Percentiles rank a stretch among this genome's conserved stretches.
phyloP scores from a whole-genome alignment of 257 asterid species.

The Solanum tacnaense region DNA sequence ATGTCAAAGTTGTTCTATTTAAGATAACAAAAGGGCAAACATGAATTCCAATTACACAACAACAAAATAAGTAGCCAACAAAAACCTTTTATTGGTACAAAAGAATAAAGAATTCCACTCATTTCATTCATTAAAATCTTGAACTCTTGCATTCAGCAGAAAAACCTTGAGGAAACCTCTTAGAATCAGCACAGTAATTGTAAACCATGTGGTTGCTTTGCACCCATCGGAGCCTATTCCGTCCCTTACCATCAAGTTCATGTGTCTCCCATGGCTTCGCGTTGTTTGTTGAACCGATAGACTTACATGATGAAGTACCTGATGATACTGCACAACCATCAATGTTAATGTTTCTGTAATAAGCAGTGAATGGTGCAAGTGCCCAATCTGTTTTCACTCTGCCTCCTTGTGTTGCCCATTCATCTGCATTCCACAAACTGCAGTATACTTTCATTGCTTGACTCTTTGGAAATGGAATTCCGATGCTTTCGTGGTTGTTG shows the following conservation, averaged over 20 bases:
- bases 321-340: not conserved
- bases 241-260: constrained; percentile 9
- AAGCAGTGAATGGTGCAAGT: not conserved
- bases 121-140: not conserved
- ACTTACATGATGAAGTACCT: not conserved
- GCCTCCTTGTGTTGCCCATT: constrained; percentile 2
- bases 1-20: not conserved
- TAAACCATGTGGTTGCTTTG: constrained; percentile 5
- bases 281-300: not conserved
- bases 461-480: constrained; percentile 2
- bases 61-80: not conserved
- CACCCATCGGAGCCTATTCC: constrained; percentile 16
- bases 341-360: not conserved
- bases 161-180: constrained; percentile 7
- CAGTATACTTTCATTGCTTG: not conserved
- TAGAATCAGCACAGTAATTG: constrained; percentile 10
- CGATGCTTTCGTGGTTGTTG: not conserved
- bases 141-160: constrained; percentile 12
- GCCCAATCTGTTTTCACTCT: not conserved
- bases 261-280: constrained; percentile 8
- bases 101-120: not conserved
- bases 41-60: not conserved
- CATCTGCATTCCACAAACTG: constrained; percentile 3
- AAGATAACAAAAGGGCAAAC: not conserved
- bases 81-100: not conserved